A percentile compares a stretch with the other conserved stretches of the same genome.
phyloP scores from a whole-genome alignment of 164 flowering plant species.

The Stephania japonica region DNA sequence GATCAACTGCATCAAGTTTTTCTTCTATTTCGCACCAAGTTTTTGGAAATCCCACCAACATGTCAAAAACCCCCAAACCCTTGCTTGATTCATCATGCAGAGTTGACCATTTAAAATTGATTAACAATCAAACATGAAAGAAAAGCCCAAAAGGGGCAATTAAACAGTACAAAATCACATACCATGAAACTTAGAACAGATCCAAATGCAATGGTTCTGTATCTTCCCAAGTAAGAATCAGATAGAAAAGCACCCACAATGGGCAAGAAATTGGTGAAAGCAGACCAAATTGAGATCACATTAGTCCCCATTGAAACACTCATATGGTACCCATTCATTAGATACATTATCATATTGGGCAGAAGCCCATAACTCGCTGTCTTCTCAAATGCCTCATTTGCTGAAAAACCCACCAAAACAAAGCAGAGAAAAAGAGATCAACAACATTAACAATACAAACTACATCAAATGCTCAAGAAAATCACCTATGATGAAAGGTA shows the following conservation, averaged over 20 bases:
- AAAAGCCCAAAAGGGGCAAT: not conserved
- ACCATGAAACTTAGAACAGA: slow-evolving; percentile 36
- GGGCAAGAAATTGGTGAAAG: slow-evolving; percentile 53
- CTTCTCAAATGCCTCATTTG: slow-evolving; percentile 69
- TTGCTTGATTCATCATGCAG: too few relatives aligned
- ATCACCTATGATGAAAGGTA: slow-evolving; percentile 55
- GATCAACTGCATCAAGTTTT: too few relatives aligned
- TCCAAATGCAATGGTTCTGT: slow-evolving; percentile 50
- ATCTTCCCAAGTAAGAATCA: slow-evolving; percentile 69
- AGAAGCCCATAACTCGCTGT: slow-evolving; percentile 57
- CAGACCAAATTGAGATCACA: slow-evolving; percentile 48
- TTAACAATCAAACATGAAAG: not conserved
- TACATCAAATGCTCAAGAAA: not conserved
- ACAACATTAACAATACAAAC: not conserved
- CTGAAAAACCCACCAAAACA: slow-evolving; percentile 18
- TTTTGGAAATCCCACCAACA: too few relatives aligned
- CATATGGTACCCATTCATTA: slow-evolving; percentile 42
- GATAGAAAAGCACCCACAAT: slow-evolving; percentile 59
- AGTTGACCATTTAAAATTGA: not conserved
- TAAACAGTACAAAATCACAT: not conserved
- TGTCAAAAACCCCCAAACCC: not conserved
- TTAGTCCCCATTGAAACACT: slow-evolving; percentile 35
- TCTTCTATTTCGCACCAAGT: too few relatives aligned
- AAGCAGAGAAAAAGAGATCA: not conserved
- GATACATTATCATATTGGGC: slow-evolving; percentile 62